Evolutionary conservation across 257 asterid genomes (phyloP), one percentile per base, ranked within the genome.

Genomic region (Nicotiana benthamiana): DNA sequence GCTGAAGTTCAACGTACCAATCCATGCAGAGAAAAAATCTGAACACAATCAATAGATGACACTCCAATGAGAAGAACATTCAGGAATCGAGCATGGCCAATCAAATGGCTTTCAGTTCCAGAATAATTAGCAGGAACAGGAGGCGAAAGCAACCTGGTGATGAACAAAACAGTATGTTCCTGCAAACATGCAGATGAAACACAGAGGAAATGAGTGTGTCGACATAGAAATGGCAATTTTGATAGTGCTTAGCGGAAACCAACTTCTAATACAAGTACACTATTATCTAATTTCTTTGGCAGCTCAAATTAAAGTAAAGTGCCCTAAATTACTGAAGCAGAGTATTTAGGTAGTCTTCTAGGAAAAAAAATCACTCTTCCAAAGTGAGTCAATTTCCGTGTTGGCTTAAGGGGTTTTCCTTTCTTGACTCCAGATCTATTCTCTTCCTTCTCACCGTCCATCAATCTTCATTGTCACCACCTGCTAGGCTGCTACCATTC

Each of bases 11-110:
- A 86, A 92, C 97, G 82, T 91, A 96, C 99, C 99, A 94, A 87
- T 83, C 99, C 99, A 79, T 93, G 98, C 79, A 92, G 90, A 72
- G 98, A 96, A 84, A 96, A 92, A 46, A 92, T 94, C 89, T 94
- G 97, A 75, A 92, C 76, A 79, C 91, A 81, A 80, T 96, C 98
- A 17, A 96, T 46, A 57, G 94, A 83, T 72, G 98, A 91, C 85
- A 96, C 87, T 83, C 97, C 99, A 12, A 90, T 85, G 80, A 93
- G 96, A 81, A 96, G 87, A 88, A 92, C 93, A 85, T 96, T 92
- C 91, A 96, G 84, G 85, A 91, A 87, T 82, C 97, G 97, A 81
- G 96, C 99, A 86, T 83, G 88, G 80, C 89, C 89, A 81, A 96
- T 90, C 90, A 96, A 85, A 90, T 90, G 94, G 85, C 97, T 89